These are phyloP conservation scores for Aphanomyces cochlioides DNA, from an alignment of 352 stramenopile genomes.

Conservation along the genomic window DNA sequence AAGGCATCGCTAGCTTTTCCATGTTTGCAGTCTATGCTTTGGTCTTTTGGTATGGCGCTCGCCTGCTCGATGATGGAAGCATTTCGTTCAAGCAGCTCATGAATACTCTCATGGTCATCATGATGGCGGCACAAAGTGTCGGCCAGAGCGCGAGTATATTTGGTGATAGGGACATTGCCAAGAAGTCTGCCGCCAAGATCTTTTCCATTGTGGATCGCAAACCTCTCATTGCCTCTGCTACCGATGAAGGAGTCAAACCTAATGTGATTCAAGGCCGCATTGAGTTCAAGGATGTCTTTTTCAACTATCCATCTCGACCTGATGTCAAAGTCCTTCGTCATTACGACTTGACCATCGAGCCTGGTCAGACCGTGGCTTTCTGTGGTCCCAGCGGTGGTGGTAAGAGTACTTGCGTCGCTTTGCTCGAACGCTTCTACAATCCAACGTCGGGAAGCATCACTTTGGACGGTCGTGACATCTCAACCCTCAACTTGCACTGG, in stretches of 20 bases:
- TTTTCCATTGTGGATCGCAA: slow-evolving; percentile 38
- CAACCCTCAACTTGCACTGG: slow-evolving; percentile 41
- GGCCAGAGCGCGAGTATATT: slow-evolving; percentile 37
- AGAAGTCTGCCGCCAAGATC: slow-evolving; percentile 38
- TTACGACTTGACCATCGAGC: slow-evolving; percentile 36
- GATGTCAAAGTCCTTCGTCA: slow-evolving; percentile 23
- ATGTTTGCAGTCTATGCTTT: slow-evolving; percentile 50
- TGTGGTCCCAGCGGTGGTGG: slow-evolving; percentile 39
- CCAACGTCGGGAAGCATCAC: slow-evolving; percentile 23
- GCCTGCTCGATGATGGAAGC: slow-evolving; percentile 39
- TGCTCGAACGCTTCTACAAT: slow-evolving; percentile 39
- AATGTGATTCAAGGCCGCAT: slow-evolving; percentile 39
- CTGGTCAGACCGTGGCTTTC: slow-evolving; percentile 41
- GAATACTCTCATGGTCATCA: slow-evolving; percentile 54
- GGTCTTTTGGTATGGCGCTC: slow-evolving; percentile 57
- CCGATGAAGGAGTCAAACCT: slow-evolving; percentile 27
- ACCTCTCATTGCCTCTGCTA: slow-evolving; percentile 45
- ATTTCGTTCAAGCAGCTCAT: slow-evolving; percentile 49
- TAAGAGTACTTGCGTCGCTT: slow-evolving; percentile 34
- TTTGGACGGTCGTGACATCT: slow-evolving; percentile 36
- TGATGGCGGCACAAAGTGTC: slow-evolving; percentile 44
- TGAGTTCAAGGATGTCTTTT: slow-evolving; percentile 56
- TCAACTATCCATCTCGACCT: slow-evolving; percentile 72
- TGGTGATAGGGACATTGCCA: slow-evolving; percentile 31
- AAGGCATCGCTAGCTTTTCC: slow-evolving; percentile 72